These are phyloP conservation scores for Pichia sp. DNA, from an alignment of 1,139 yeast genomes.

Conservation along the genomic window DNA sequence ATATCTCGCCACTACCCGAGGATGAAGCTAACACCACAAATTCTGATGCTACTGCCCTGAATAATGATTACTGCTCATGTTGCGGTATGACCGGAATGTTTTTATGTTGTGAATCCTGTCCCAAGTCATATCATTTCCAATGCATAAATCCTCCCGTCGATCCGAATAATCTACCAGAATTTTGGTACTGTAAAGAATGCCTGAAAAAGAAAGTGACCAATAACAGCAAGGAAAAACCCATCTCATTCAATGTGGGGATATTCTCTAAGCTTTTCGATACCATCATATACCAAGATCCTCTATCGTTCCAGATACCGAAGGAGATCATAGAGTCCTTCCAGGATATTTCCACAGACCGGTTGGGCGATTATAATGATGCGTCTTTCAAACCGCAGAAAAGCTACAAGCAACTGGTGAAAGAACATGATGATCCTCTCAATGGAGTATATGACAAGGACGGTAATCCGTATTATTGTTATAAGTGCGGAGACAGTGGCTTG, in stretches of 20 bases:
- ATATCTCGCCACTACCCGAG: too few relatives aligned
- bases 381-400: constrained; percentile 47
- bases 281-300: constrained; percentile 56
- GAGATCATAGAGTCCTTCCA: constrained; percentile 60
- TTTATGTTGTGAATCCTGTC: constrained; percentile 91
- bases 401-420: constrained; percentile 32
- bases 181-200: constrained; percentile 87
- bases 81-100: constrained; percentile 89
- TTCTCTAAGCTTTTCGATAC: constrained; percentile 62
- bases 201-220: constrained; percentile 25
- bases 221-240: not conserved
- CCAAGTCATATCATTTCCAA: constrained; percentile 82
- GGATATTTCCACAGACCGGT: constrained; percentile 59
- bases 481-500: constrained; percentile 67
- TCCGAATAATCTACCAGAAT: constrained; percentile 68
- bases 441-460: constrained; percentile 57
- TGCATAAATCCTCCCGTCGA: constrained; percentile 90
- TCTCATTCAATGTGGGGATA: constrained; percentile 32
- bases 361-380: constrained; percentile 66
- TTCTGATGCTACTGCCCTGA: constrained; percentile 34
- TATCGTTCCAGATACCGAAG: constrained; percentile 66
- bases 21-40: not conserved
- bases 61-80: constrained; percentile 83
- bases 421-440: constrained; percentile 55
- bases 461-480: constrained; percentile 60